phyloP scores from a whole-genome alignment of 208 protist genomes.

The Leishmania arabica region DNA sequence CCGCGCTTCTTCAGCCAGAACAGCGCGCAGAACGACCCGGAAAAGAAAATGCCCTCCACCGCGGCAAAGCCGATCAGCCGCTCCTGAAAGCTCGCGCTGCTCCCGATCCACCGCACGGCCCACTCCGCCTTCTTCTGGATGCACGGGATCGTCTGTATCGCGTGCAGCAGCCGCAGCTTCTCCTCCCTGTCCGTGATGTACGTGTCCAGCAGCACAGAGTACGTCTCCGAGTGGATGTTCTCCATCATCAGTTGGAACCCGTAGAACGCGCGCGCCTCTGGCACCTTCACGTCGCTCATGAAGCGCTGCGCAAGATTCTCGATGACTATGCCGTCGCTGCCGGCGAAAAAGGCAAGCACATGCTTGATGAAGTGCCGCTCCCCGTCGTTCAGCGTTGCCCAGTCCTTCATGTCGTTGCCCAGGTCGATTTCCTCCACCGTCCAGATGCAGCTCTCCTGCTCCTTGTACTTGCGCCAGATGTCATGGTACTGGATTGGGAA shows the following conservation, averaged over 20 bases:
- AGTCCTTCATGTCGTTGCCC: conserved; percentile 94
- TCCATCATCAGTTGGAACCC: conserved; percentile 99
- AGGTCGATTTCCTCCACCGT: conserved; percentile 99
- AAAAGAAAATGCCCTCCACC: conserved; percentile 99
- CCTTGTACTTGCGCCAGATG: conserved; percentile 99
- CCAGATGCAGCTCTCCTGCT: conserved; percentile 98
- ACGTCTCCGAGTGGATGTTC: conserved; percentile 98
- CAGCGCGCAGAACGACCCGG: conserved; percentile 98
- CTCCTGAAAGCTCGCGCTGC: conserved; percentile 90
- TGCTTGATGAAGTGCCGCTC: conserved; percentile 99
- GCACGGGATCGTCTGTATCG: conserved; percentile 97
- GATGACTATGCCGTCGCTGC: conserved; percentile 98
- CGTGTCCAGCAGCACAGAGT: conserved; percentile 94
- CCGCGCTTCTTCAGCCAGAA: conserved; percentile 99
- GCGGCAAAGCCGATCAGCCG: conserved; percentile 98
- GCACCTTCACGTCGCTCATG: conserved; percentile 98
- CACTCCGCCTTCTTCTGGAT: conserved; percentile 99
- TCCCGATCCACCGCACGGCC: conserved; percentile 94
- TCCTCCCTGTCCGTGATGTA: conserved; percentile 96
- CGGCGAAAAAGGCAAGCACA: conserved; percentile 99
- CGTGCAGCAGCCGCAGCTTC: conserved; percentile 95
- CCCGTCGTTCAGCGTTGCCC: conserved; percentile 94
- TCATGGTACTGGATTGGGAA: conserved; percentile 98
- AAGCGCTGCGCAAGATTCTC: conserved; percentile 98
- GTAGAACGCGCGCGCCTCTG: conserved; percentile 98